phyloP scores from a whole-genome alignment of 2,329 filamentous ascomycete species.

The Phaeosphaeriaceae sp. region DNA sequence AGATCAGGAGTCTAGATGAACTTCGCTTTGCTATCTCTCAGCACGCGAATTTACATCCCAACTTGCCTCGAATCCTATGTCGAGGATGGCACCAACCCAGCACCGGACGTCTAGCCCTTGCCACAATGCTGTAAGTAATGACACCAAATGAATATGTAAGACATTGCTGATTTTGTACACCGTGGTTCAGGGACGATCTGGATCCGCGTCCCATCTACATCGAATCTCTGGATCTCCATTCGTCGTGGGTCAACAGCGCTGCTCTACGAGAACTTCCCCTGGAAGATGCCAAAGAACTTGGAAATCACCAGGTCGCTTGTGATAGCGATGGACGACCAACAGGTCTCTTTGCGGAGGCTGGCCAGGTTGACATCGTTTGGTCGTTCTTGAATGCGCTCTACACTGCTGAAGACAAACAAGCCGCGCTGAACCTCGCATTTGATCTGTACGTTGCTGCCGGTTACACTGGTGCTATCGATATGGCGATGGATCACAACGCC shows the following conservation, averaged over 20 bases:
- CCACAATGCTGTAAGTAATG: conserved; percentile 48
- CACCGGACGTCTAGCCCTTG: conserved; percentile 57
- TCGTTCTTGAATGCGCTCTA: conserved; percentile 57
- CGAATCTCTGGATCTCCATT: conserved; percentile 62
- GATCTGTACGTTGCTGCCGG: conserved; percentile 55
- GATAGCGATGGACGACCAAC: conserved; percentile 14
- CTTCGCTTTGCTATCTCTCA: conserved; percentile 54
- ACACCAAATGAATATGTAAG: no score
- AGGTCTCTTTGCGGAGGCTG: conserved; percentile 17
- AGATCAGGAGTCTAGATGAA: conserved; percentile 55
- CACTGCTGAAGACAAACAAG: conserved; percentile 54
- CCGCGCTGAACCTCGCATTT: conserved; percentile 55
- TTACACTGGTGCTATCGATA: conserved; percentile 62
- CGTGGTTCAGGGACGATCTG: conserved; percentile 48
- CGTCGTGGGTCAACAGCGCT: conserved; percentile 60
- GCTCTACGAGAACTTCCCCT: conserved; percentile 58
- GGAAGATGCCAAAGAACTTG: conserved; percentile 36
- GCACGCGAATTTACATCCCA: conserved; percentile 53
- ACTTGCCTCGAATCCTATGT: conserved; percentile 54
- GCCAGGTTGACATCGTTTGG: conserved; percentile 49
- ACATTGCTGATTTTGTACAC: no score
- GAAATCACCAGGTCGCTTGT: conserved; percentile 11
- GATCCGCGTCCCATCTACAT: conserved; percentile 60
- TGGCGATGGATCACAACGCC: conserved; percentile 49
- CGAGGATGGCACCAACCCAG: conserved; percentile 56